A percentile compares a stretch with the other conserved stretches of the same genome.
Evolutionary conservation across 208 protist species (phyloP).

Genomic region (Endotrypanum monterogeii): DNA sequence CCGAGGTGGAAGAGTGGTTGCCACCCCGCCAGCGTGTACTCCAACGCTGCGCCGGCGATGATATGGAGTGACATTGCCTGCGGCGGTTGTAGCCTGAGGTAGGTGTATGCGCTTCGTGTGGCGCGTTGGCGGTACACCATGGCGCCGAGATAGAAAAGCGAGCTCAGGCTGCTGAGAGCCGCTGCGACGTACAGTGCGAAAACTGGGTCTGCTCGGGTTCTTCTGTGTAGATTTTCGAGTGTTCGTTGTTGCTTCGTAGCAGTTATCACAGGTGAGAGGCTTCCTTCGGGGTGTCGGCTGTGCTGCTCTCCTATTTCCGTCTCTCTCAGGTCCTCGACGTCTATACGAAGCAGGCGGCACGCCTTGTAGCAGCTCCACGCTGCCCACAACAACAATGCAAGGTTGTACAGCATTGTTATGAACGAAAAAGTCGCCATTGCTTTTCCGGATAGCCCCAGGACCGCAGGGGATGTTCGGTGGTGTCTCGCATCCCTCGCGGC

Average conservation of each 20-base stretch:
- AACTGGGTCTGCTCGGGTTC: constrained; percentile 11
- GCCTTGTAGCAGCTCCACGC: constrained; percentile 30
- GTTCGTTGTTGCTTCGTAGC: background rate
- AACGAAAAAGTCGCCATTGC: background rate
- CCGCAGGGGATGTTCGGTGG: background rate
- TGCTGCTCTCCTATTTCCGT: constrained; percentile 19
- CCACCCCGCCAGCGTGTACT: constrained; percentile 65
- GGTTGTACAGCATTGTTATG: constrained; percentile 19
- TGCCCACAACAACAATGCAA: constrained; percentile 23
- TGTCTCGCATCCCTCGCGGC: constrained; percentile 13
- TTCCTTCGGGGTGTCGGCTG: background rate
- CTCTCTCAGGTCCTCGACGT: constrained; percentile 20
- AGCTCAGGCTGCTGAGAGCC: constrained; percentile 3
- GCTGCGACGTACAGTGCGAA: constrained; percentile 18
- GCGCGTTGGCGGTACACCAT: constrained; percentile 15
- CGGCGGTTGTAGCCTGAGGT: constrained; percentile 7
- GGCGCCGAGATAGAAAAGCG: constrained; percentile 14
- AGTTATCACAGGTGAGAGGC: background rate
- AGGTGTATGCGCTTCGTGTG: constrained; percentile 14
- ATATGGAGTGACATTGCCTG: constrained; percentile 13
- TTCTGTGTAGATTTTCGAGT: constrained; percentile 1
- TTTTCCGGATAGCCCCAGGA: background rate
- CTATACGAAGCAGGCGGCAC: constrained; percentile 26
- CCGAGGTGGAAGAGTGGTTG: constrained; percentile 71
- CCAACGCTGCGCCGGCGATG: constrained; percentile 29